Percentiles rank a stretch among this genome's conserved stretches.
These are phyloP conservation scores for Arthrobotrys conoides DNA, from an alignment of 2,329 filamentous ascomycete species.

Conservation along the genomic window DNA sequence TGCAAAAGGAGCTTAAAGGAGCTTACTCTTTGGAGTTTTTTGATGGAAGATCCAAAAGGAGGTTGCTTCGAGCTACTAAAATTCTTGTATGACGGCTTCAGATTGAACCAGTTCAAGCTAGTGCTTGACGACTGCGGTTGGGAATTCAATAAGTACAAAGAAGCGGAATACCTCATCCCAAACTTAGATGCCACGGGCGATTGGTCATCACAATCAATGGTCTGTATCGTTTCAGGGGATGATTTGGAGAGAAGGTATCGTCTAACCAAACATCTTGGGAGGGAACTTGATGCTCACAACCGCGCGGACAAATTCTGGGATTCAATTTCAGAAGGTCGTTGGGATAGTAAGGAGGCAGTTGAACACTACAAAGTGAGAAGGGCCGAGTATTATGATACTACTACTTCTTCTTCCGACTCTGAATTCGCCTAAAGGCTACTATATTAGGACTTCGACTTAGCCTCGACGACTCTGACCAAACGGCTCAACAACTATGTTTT, in stretches of 20 bases:
- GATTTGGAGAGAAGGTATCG: too few relatives aligned
- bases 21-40: not conserved
- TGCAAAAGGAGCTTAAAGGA: not conserved
- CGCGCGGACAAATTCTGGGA: constrained; percentile 20
- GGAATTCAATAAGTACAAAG: not conserved
- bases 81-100: not conserved
- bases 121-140: not conserved
- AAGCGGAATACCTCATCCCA: not conserved
- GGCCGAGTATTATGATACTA: too few relatives aligned
- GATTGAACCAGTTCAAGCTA: not conserved
- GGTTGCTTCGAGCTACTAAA: constrained; percentile 4
- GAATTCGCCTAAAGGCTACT: too few relatives aligned
- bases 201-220: not conserved
- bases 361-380: not conserved
- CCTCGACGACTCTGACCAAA: too few relatives aligned
- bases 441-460: too few relatives aligned
- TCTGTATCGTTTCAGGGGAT: not conserved
- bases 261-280: not conserved
- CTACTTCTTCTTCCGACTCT: not conserved
- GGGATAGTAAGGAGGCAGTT: not conserved
- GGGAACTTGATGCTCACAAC: not conserved
- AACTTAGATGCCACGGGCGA: not conserved
- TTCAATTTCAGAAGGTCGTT: constrained; percentile 13
- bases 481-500: too few relatives aligned
- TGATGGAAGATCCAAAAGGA: not conserved